These are phyloP conservation scores for Iberis pinnata DNA, from an alignment of 345 rosid species.

Conservation along the genomic window DNA sequence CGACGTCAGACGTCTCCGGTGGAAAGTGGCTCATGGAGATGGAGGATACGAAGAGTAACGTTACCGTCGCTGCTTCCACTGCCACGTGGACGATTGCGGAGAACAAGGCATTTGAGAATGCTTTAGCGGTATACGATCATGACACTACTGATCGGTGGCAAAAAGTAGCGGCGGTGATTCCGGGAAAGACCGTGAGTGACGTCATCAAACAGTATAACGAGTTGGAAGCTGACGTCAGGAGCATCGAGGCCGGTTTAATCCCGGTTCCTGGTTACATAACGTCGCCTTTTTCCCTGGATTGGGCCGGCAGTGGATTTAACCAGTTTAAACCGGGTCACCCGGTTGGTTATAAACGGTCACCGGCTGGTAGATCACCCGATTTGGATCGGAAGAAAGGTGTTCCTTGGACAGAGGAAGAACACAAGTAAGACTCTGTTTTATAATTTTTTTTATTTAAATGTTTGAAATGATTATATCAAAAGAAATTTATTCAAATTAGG, in stretches of 20 bases:
- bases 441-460: not conserved
- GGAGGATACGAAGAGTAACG: constrained; percentile 42
- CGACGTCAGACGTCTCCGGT: constrained; percentile 41
- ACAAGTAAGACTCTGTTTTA: constrained; percentile 51
- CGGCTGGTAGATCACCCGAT: constrained; percentile 49
- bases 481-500: not conserved
- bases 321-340: constrained; percentile 20
- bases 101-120: constrained; percentile 84
- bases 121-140: constrained; percentile 68
- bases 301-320: constrained; percentile 31
- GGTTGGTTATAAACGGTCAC: constrained; percentile 46
- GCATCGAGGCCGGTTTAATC: constrained; percentile 74
- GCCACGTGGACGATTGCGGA: constrained; percentile 71
- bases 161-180: constrained; percentile 68
- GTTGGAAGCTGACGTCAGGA: constrained; percentile 72
- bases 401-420: constrained; percentile 99
- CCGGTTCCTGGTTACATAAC: constrained; percentile 59
- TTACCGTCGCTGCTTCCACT: constrained; percentile 9
- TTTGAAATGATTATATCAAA: not conserved
- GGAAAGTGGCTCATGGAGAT: constrained; percentile 52
- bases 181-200: constrained; percentile 82
- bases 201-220: constrained; percentile 73
- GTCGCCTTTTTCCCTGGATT: constrained; percentile 66
- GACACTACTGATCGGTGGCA: constrained; percentile 84
- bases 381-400: constrained; percentile 96